These are phyloP conservation scores for Linum trigynum DNA, from an alignment of 345 rosid species.

Conservation along the genomic window DNA sequence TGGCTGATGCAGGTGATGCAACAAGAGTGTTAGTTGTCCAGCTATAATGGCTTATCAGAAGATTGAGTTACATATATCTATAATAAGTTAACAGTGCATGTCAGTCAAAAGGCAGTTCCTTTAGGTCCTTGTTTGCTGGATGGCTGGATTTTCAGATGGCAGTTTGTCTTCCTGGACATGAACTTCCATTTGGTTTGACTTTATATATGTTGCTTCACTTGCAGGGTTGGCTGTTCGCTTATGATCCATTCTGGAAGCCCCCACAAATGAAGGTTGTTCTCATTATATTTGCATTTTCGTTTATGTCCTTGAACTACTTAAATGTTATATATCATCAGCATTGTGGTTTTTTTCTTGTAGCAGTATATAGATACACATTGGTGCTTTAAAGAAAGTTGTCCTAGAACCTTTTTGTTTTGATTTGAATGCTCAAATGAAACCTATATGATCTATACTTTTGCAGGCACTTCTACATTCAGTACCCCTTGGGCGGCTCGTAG, in stretches of 20 bases:
- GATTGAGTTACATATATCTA: no score
- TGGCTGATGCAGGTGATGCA: conserved; percentile 70
- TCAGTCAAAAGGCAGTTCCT: not conserved
- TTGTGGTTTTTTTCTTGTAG: not conserved
- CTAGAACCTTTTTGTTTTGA: no score
- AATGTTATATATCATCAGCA: not conserved
- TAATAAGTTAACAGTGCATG: not conserved
- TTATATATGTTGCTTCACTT: conserved; percentile 6
- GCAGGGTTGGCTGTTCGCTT: conserved; percentile 70
- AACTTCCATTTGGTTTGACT: conserved; percentile 2
- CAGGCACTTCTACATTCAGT: conserved; percentile 73
- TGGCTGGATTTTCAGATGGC: not conserved
- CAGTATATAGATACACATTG: not conserved
- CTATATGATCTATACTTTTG: not conserved
- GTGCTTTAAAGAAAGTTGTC: not conserved
- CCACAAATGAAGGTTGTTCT: conserved; percentile 58
- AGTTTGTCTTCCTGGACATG: not conserved
- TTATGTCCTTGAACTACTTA: not conserved
- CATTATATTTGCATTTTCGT: conserved; percentile 6
- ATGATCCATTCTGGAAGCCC: conserved; percentile 77
- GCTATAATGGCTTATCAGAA: not conserved
- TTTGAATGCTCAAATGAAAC: no score
- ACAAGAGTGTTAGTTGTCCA: not conserved
- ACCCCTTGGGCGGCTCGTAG: conserved; percentile 55
- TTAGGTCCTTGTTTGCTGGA: not conserved